phyloP scores from a whole-genome alignment of 2,329 filamentous ascomycete genomes.

The Xylaria arbuscula region DNA sequence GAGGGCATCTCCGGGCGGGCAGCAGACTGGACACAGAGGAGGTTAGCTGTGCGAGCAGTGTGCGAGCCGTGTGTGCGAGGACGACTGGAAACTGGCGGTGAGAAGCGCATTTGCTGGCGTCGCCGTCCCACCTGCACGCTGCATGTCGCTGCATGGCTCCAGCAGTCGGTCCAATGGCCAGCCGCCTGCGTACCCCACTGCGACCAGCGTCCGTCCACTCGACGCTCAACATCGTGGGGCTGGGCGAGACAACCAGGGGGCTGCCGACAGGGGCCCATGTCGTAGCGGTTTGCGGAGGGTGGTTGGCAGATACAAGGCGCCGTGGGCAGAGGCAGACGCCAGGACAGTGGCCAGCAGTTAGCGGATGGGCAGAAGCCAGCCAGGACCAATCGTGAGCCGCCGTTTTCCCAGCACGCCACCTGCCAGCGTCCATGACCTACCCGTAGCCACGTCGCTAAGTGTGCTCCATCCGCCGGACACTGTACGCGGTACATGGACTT shows the following conservation, averaged over 20 bases:
- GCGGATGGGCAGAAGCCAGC: neutral
- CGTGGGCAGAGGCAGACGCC: neutral
- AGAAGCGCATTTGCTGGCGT: slow-evolving; percentile 50
- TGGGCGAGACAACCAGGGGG: slow-evolving; percentile 38
- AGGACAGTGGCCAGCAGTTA: slow-evolving; percentile 17
- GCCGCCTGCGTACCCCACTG: slow-evolving; percentile 27
- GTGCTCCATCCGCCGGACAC: slow-evolving; percentile 29
- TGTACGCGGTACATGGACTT: slow-evolving; percentile 34
- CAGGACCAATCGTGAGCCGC: slow-evolving; percentile 22
- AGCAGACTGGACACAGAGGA: slow-evolving; percentile 41
- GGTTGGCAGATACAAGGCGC: slow-evolving; percentile 26
- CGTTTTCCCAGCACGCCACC: slow-evolving; percentile 27
- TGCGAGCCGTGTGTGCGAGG: slow-evolving; percentile 48
- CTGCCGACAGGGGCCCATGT: slow-evolving; percentile 21
- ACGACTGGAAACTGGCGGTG: slow-evolving; percentile 51
- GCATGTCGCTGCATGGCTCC: slow-evolving; percentile 41
- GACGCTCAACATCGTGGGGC: slow-evolving; percentile 33
- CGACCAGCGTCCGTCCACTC: slow-evolving; percentile 21
- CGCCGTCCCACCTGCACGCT: slow-evolving; percentile 50
- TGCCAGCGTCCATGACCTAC: slow-evolving; percentile 36
- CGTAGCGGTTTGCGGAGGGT: slow-evolving; percentile 32
- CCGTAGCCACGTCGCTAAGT: slow-evolving; percentile 33
- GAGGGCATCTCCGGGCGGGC: slow-evolving; percentile 42
- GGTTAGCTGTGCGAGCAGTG: slow-evolving; percentile 42
- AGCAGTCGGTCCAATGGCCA: slow-evolving; percentile 42